A percentile compares a stretch with the other conserved stretches of the same genome.
Conservation (phyloP, 164 flowering plant species). For the Liriodendron chinense region DNA sequence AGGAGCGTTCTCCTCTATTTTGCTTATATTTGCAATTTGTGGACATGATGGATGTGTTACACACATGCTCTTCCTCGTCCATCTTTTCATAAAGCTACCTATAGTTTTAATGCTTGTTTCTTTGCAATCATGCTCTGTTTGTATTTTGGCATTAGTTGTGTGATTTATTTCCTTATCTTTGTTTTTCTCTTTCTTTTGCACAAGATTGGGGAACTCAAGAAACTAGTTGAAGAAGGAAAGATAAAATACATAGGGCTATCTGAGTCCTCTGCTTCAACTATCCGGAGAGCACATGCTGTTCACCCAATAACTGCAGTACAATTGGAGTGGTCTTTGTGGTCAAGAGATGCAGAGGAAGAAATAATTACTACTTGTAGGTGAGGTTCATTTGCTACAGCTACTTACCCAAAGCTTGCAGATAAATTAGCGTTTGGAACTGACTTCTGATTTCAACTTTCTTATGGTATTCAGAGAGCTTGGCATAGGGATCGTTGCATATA, state of each 20-base stretch:
- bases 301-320: slow-evolving; percentile 30
- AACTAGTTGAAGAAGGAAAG: slow-evolving; percentile 28
- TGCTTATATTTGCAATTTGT: no score
- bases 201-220: slow-evolving; percentile 23
- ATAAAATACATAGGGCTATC: slow-evolving; percentile 26
- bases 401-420: not conserved
- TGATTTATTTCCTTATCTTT: not conserved
- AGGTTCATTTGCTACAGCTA: not conserved
- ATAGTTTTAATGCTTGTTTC: not conserved
- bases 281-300: slow-evolving; percentile 31
- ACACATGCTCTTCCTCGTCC: no score
- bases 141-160: not conserved
- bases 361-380: slow-evolving; percentile 28
- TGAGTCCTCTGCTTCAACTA: slow-evolving; percentile 27
- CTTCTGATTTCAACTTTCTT: slow-evolving; percentile 8
- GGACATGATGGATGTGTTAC: no score
- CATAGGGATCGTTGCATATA: slow-evolving; percentile 58
- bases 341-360: slow-evolving; percentile 16
- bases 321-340: slow-evolving; percentile 23
- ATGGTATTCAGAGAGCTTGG: slow-evolving; percentile 29
- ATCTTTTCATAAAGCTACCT: not conserved
- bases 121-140: not conserved
- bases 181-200: not conserved
- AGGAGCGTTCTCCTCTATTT: no score
- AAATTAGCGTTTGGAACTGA: not conserved